Evolutionary conservation across 257 asterid genomes (phyloP), one percentile per base, ranked within the genome.

Genomic region (Hygrophila difformis): DNA sequence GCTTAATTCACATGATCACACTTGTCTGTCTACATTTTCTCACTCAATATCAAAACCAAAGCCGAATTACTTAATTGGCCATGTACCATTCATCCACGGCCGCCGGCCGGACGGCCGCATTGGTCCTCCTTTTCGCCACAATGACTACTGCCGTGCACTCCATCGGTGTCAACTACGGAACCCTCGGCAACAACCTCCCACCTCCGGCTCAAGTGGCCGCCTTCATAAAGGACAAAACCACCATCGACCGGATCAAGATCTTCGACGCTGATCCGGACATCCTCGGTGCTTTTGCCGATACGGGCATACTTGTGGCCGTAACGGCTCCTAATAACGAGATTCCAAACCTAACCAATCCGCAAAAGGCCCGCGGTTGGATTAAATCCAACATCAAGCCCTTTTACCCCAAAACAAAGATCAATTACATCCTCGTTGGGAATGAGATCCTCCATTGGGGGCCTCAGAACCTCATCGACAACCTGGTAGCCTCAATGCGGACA

Each of bases 401-500:
- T 47, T 21, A 73, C 50, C 98, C 94, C 0, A 60, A 22, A 1
- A 85, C 98, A 2, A 61, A 56, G 18, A 79, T 85, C 71, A 72
- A 73, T 31, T 74, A 72, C 61, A 74, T 89, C 60, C 76, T 79
- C 35, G 78, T 85, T 21, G 98, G 98, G 1, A 89, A 75, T 53
- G 96, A 89, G 37, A 62, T 89, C 39, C 94, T 89, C 53, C 96
- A 82, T 47, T 89, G 96, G 96, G 96, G 94, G 11, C 93, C 96
- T 0, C 94, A 83, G 64, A 49, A 60, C 24, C 64, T 85, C 17
- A 44, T 51, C 10, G 91, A 79, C 64, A 72, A 64, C 49, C 76
- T 89, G 39, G 96, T 89, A 39, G n/a, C 67, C 24, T 93, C 98
- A 44, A 77, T 85, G 93, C 44, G 62, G 1, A 58, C 68, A 1